Evolutionary conservation across 1,139 yeast species (phyloP).

Genomic region (Nakaseomyces nivariensis): DNA sequence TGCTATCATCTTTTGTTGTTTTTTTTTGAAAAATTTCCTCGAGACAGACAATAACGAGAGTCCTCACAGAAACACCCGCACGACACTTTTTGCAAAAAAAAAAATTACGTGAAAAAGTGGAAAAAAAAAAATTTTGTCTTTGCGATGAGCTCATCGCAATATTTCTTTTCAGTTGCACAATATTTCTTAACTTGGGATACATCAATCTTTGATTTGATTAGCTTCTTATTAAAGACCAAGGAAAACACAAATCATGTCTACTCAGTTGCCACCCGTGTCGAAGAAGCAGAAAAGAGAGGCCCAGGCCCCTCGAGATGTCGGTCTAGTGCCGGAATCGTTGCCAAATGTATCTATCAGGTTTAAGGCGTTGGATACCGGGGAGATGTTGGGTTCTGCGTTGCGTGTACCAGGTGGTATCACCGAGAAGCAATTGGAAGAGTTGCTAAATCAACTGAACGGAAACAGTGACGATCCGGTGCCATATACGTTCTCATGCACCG

Average conservation of each 20-base stretch:
- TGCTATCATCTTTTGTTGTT: no score
- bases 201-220: no score
- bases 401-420: constrained; percentile 87
- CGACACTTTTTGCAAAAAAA: neutral
- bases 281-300: constrained; percentile 81
- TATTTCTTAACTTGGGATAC: no score
- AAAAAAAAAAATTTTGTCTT: neutral
- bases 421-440: constrained; percentile 79
- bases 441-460: constrained; percentile 62
- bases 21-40: no score
- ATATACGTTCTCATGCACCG: constrained; percentile 66
- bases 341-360: constrained; percentile 84
- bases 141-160: constrained; percentile 1
- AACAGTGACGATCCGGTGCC: constrained; percentile 78
- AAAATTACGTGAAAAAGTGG: neutral
- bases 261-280: constrained; percentile 86
- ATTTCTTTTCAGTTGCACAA: neutral
- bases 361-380: constrained; percentile 94
- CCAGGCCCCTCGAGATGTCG: constrained; percentile 70
- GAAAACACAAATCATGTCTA: constrained; percentile 52
- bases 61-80: no score
- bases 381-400: constrained; percentile 69
- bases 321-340: constrained; percentile 62
- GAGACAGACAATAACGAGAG: no score
- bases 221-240: no score